phyloP scores from a whole-genome alignment of 2,329 filamentous ascomycete species.

The Epichloe glyceriae region DNA sequence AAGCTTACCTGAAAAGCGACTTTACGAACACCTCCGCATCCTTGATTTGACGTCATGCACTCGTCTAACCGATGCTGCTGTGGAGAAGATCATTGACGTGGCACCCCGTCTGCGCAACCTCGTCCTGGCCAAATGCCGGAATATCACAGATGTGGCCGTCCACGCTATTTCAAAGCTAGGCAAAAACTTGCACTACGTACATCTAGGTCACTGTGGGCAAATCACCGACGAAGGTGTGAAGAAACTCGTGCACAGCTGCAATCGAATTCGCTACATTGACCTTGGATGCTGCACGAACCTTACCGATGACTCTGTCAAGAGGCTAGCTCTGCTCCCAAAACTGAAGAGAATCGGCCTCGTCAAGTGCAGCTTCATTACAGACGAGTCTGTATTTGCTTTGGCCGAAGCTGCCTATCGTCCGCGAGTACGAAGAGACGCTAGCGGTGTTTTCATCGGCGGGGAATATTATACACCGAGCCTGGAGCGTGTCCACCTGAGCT shows the following conservation, averaged over 20 bases:
- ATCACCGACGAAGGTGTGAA: slow-evolving; percentile 86
- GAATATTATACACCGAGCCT: slow-evolving; percentile 52
- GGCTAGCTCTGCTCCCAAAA: slow-evolving; percentile 78
- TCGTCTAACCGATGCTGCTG: slow-evolving; percentile 71
- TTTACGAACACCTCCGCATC: slow-evolving; percentile 79
- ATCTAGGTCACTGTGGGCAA: slow-evolving; percentile 82
- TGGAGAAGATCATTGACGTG: slow-evolving; percentile 74
- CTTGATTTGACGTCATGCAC: slow-evolving; percentile 85
- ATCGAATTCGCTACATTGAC: slow-evolving; percentile 93
- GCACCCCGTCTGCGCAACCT: slow-evolving; percentile 85
- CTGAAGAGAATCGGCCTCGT: slow-evolving; percentile 89
- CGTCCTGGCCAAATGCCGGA: slow-evolving; percentile 85
- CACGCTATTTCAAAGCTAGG: slow-evolving; percentile 76
- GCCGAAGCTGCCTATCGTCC: slow-evolving; percentile 53
- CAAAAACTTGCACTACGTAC: slow-evolving; percentile 94
- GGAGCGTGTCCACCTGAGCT: slow-evolving; percentile 91
- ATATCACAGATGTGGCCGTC: slow-evolving; percentile 82
- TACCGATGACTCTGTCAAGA: slow-evolving; percentile 75
- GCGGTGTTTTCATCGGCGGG: slow-evolving; percentile 32
- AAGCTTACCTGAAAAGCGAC: slow-evolving; percentile 50
- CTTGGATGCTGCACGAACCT: slow-evolving; percentile 86
- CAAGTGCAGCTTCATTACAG: slow-evolving; percentile 84
- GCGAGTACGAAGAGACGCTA: slow-evolving; percentile 34
- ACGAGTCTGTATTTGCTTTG: slow-evolving; percentile 74
- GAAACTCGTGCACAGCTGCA: slow-evolving; percentile 72